These are phyloP conservation scores for Ordospora pajunii DNA, from an alignment of 371 early-diverging fungal genomes.

Conservation along the genomic window DNA sequence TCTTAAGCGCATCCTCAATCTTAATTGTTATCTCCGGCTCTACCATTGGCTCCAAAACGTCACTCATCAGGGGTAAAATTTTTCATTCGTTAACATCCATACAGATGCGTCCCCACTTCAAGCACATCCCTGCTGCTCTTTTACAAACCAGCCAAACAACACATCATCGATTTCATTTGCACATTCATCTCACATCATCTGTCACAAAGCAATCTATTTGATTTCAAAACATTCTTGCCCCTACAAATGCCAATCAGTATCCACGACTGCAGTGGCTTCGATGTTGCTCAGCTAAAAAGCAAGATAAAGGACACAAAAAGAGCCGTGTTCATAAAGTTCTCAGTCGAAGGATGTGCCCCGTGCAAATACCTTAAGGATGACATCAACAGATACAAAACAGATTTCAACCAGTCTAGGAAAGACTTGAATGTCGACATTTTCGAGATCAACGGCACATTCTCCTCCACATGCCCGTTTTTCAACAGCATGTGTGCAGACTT, in stretches of 20 bases:
- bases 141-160: not conserved
- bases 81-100: not conserved
- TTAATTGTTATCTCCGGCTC: slow-evolving; percentile 38
- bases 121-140: not conserved
- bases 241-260: not conserved
- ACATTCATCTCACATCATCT: not conserved
- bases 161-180: not conserved
- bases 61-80: slow-evolving; percentile 20
- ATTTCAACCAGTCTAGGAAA: slow-evolving; percentile 14
- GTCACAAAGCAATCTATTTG: not conserved
- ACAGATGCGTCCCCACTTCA: not conserved
- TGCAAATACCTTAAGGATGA: slow-evolving; percentile 1
- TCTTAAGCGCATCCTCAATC: slow-evolving; percentile 32
- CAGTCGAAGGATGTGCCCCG: not conserved
- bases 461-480: not conserved
- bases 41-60: slow-evolving; percentile 41
- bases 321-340: slow-evolving; percentile 2
- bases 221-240: not conserved
- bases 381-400: slow-evolving; percentile 16
- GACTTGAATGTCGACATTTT: slow-evolving; percentile 3
- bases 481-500: not conserved
- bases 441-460: not conserved
- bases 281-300: not conserved
- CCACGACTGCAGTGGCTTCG: not conserved
- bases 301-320: not conserved